Evolutionary conservation across 1,284 basidiomycete genomes (phyloP), one percentile per base, ranked within the genome.

Genomic region (Pyrrhoderma noxium): DNA sequence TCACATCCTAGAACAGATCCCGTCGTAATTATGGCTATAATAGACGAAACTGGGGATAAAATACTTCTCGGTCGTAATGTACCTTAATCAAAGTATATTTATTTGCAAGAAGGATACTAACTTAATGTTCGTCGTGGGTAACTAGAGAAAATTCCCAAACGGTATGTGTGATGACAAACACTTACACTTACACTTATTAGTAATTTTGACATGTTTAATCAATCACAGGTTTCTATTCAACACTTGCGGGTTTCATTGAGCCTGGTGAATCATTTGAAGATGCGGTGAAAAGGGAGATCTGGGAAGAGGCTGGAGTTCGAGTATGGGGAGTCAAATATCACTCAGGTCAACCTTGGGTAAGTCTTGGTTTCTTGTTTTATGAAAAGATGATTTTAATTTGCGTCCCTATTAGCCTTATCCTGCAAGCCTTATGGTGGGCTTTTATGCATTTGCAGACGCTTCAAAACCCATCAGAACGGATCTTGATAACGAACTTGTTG

Each of bases 241-340:
- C 90, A 47, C 69, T 95, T 18, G 91, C 92, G 1, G 93, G 93
- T 1, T 96, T 95, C 63, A 80, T 92, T 50, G 93, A 96, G 65
- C 89, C 92, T 2, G 93, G 88, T n/a, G 93, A 96, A 67, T 82
- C 86, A 0, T 88, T 98, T 57, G 95, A 99, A 67, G 94, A 98
- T 59, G 88, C 93, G 0, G 93, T 98, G 14, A 77, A 82, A 55
- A 77, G 95, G 27, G 95, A 98, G 67, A 87, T 96, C 60, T 87
- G 91, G 79, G 95, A 98, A 66, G 95, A 98, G 67, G 89, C 91
- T 0, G 95, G 95, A 3, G 78, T 98, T 18, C 78, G 76, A 40
- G 89, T 94, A 7, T 87, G 84, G 69, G 77, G 89, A 56, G 82
- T 95, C 8, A 74, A 76, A 57, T 98, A 98, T 69, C 93, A 92